Evolutionary conservation across 805 yeast species (phyloP), one percentile per base, ranked within the genome.

Genomic region (Metschnikowia picachoensis): DNA sequence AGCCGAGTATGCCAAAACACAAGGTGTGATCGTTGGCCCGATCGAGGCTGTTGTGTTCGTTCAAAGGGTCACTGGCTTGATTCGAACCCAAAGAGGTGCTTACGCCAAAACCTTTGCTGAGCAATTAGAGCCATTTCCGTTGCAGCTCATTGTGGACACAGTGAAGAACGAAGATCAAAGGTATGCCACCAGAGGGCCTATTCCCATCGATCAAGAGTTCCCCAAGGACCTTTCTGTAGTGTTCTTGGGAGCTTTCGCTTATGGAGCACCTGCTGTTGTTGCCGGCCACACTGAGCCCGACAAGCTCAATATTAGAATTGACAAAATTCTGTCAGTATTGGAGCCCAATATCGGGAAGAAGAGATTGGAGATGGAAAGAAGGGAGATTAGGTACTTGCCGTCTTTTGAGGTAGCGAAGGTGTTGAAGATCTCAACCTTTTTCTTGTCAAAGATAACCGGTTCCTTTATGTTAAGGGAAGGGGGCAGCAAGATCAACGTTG

Each of bases 191-290:
- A 80, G 82, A 52, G 80, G 83, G 1, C 88, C 97, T 2, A 60
- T 79, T 32, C 89, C 97, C 7, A 72, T 94, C 47, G 83, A 80
- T 8, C 80, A 87, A 52, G 97, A 92, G 62, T 94, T 77, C 65
- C 97, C 97, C 15, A 44, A 76, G 4, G 83, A 78, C 13, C 76
- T 86, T 0, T 78, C 80, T 42, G 91, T 83, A 27, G 79, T 92
- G 8, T 87, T 87, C 60, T 71, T 94, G 50, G 95, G 97, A 39
- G 88, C 83, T 27, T 81, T 82, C 64, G 95, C 91, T 2, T 94
- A 88, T 61, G 98, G 99, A 44, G 78, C 88, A 5, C 82, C 86
- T 37, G 87, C 89, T 4, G 71, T 71, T 17, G 77, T 87, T 37
- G 77, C 76, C 39, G 92, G 87, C 0, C 79, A 84, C 58, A 71